These are phyloP conservation scores for Sphagnum tenellum DNA, from an alignment of 225 moss, liverwort and hornwort genomes.

Conservation along the genomic window DNA sequence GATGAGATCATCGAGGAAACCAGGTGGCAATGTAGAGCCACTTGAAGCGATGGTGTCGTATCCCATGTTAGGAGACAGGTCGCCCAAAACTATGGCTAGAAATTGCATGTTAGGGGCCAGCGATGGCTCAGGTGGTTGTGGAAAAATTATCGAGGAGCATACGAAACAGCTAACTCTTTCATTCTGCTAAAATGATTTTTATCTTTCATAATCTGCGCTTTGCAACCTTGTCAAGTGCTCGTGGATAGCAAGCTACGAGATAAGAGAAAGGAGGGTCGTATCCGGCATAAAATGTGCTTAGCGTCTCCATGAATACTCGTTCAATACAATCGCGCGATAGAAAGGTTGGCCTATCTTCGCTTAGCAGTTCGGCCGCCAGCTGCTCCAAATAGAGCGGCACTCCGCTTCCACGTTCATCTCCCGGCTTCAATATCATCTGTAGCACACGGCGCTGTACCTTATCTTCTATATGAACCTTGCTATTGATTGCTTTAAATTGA, in stretches of 20 bases:
- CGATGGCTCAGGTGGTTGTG: slow-evolving; percentile 41
- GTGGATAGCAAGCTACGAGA: slow-evolving; percentile 69
- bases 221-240: slow-evolving; percentile 71
- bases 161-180: slow-evolving; percentile 75
- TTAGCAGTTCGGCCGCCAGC: slow-evolving; percentile 78
- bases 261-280: slow-evolving; percentile 69
- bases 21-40: slow-evolving; percentile 55
- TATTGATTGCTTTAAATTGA: slow-evolving; percentile 41
- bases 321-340: slow-evolving; percentile 65
- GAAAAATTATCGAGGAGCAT: slow-evolving; percentile 72
- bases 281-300: slow-evolving; percentile 22
- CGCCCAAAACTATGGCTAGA: slow-evolving; percentile 57
- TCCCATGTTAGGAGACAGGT: slow-evolving; percentile 51
- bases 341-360: slow-evolving; percentile 45
- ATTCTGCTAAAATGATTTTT: slow-evolving; percentile 57
- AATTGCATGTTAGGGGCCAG: slow-evolving; percentile 41
- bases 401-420: slow-evolving; percentile 15
- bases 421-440: slow-evolving; percentile 55
- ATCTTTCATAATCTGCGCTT: slow-evolving; percentile 71
- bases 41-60: slow-evolving; percentile 42
- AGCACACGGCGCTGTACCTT: slow-evolving; percentile 63
- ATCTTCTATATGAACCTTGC: slow-evolving; percentile 65
- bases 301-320: slow-evolving; percentile 80
- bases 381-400: slow-evolving; percentile 64
- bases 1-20: slow-evolving; percentile 72